phyloP scores from a whole-genome alignment of 148 eudicot species.

The Vaccinium darrowii region DNA sequence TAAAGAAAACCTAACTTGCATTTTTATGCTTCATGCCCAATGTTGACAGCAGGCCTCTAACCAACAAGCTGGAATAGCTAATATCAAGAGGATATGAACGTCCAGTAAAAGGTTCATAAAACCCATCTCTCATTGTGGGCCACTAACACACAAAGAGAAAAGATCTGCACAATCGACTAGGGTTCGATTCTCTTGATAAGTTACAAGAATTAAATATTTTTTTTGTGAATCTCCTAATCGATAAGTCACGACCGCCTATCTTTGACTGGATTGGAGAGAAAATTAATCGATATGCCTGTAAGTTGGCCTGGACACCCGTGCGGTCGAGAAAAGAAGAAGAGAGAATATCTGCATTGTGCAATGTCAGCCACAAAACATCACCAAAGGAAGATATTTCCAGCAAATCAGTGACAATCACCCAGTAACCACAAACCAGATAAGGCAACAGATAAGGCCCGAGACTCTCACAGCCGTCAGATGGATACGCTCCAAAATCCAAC shows the following conservation, averaged over 20 bases:
- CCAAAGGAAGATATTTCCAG: background rate
- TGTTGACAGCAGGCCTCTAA: background rate
- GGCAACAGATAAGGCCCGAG: constrained; percentile 61
- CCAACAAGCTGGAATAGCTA: background rate
- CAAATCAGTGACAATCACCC: constrained; percentile 16
- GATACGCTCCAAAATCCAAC: constrained; percentile 60
- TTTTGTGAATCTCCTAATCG: too few relatives aligned
- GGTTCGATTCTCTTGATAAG: too few relatives aligned
- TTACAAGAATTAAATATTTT: too few relatives aligned
- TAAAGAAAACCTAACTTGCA: background rate
- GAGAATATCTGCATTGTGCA: background rate
- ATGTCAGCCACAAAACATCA: constrained; percentile 22
- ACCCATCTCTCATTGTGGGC: background rate
- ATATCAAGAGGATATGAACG: background rate
- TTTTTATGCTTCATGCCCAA: background rate
- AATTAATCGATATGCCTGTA: too few relatives aligned
- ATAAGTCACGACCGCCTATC: too few relatives aligned
- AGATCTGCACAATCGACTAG: too few relatives aligned
- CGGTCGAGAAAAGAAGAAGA: too few relatives aligned
- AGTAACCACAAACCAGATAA: constrained; percentile 60
- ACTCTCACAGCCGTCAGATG: constrained; percentile 57
- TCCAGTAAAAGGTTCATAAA: background rate
- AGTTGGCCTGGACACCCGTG: too few relatives aligned
- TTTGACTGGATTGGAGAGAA: too few relatives aligned
- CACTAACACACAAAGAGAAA: too few relatives aligned